Base-by-base conservation (phyloP, 257 asterid genomes). In the Ocimum tenuiflorum region DNA sequence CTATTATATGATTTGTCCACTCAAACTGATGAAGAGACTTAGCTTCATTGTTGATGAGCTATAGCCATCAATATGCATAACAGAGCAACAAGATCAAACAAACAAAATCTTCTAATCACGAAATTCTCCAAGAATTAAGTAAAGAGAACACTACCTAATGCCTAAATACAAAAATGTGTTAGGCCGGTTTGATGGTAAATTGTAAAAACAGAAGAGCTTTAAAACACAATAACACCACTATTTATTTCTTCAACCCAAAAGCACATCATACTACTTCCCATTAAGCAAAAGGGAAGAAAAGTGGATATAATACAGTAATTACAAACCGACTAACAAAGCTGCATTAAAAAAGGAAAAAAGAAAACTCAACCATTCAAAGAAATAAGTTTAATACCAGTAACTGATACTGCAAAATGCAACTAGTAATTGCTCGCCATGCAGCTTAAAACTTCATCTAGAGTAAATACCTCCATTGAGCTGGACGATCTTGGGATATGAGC, bases 401-500 rank as follows among this genome's bases (percentile, higher is more conserved):
- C 61, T 20, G n/a, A 55, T 3, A 48, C 2, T 17, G 42, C 24
- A 20, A 61, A 60, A 67, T 10, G 69, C 75, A 67, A 61, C 67
- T 70, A 71, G 73, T 41, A 9, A 71, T 68, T 67, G 73, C 75
- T 51, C 31, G 63, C 57, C 65, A 71, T 17, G 14, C 14, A 20
- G 8, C 29, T n/a, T 0, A 19, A 51, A 9, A 18, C 1, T 17
- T 0, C 15, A 39, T 58, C 79, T 75, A 75, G 69, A 78, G 66
- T 43, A 89, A 61, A 75, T 84, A 82, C 82, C 88, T 86, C 91
- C 96, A 92, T 48, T 47, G 68, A 41, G 97, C 99, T 0, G 96
- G 95, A 0, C 99, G 94, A 57, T 92, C 99, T 66, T 86, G 81
- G 0, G 99, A 89, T 48, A 89, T 75, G 36, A 92, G 80, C 17